Evolutionary conservation across 352 stramenopile genomes (phyloP), one percentile per base, ranked within the genome.

Genomic region (Thraustochytrium striatum): DNA sequence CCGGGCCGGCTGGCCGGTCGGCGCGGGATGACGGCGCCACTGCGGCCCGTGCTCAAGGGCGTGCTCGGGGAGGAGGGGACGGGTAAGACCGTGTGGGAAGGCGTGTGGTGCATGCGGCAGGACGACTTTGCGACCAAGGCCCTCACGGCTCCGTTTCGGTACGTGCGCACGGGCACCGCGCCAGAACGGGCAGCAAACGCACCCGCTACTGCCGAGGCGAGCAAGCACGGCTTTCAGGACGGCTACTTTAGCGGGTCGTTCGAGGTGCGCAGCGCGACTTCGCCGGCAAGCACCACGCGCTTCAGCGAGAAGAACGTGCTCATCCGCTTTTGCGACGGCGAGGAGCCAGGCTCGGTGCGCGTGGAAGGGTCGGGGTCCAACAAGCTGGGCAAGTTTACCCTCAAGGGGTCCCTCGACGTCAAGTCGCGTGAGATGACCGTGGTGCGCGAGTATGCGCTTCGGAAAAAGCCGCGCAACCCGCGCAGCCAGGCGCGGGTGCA

Each of bases 251-350:
- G 9, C 8, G 65, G 65, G 21, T 61, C 28, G 13, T 75, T 75
- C 32, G 65, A 58, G 3, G 21, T 75, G 47, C 16, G 25, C 16
- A 41, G 52, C 19, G 41, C 21, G 11, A 11, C 19, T 3, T 0
- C 59, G 1, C 21, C 59, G 36, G n/a, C 44, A 33, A 25, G 1
- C 0, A 32, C 44, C 8, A 75, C 7, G 16, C 65, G 61, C 16
- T 75, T 75, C 65, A 70, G 13, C 0, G 65, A 75, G 36, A 75
- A 61, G 52, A 75, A 75, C 52, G 19, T 75, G 13, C 16, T 16
- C 16, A 44, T 75, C 7, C 16, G 30, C 30, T 75, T 75, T 72
- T 28, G n/a, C 5, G 11, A 72, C 8, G 21, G 13, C 39, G 21
- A 1, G 11, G 35, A 11, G 16, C 41, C 16, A 16, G 25, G 47